phyloP scores from a whole-genome alignment of 345 rosid genomes.

The Eucalyptus melliodora region DNA sequence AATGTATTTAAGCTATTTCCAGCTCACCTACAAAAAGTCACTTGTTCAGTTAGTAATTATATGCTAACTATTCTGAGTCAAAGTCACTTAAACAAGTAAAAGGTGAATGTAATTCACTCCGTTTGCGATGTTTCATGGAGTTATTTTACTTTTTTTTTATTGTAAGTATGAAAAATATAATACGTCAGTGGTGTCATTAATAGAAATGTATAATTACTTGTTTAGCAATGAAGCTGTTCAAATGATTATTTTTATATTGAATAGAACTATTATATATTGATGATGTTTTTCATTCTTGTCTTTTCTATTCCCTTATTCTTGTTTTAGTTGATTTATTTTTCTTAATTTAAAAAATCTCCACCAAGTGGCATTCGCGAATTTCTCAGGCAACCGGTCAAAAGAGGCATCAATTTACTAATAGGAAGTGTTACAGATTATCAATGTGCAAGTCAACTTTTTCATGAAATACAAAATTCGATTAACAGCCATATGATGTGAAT shows the following conservation, averaged over 20 bases:
- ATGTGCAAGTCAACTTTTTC: background rate
- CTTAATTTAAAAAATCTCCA: background rate
- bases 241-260: no score
- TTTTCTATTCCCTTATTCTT: background rate
- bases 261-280: background rate
- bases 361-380: background rate
- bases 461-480: background rate
- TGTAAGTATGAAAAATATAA: background rate
- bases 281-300: background rate
- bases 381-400: background rate
- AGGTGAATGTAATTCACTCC: background rate
- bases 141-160: background rate
- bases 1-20: background rate
- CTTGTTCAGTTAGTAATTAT: no score
- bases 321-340: background rate
- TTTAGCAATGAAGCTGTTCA: background rate
- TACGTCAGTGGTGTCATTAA: no score
- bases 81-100: background rate
- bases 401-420: background rate
- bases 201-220: background rate
- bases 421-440: background rate
- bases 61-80: rapidly evolving
- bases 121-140: background rate
- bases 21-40: background rate
- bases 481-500: background rate